Base-by-base conservation (phyloP, 31 red algal genomes). In the Endocladia muricata region DNA sequence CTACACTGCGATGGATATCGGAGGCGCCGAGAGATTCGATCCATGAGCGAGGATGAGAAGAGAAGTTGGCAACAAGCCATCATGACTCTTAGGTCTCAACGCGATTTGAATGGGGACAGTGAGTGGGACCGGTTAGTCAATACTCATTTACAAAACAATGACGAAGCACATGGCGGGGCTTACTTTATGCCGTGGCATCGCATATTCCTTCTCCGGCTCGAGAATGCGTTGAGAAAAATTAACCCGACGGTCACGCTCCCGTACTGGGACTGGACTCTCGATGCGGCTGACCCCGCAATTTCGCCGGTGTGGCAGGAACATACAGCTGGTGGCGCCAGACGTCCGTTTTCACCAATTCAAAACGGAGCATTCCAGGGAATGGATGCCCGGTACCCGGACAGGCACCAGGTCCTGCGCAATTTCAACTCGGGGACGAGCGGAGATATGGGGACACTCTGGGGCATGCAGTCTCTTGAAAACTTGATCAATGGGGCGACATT, bases 121-220 rank as follows among this genome's bases (percentile, higher is more conserved):
- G 54, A 70, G 43, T 88, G 83, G 83, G 74, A 77, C 54, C 61
- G 63, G 1, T 51, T 91, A 32, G 79, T 78, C 5, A 58, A 64
- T 31, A 35, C 72, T 32, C 88, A 91, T 49, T 63, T 73, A 8
- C 52, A 57, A 34, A 70, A 56, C 49, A 54, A 31, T 4, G 79
- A 66, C 57, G 68, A 76, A 31, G 88, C 78, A 31, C 88, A 91
- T 39, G 78, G 78, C 26, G 79, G 88, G 3, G 15, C 78, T 8
- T 78, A 84, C 54, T 91, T 91, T 36, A 47, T 91, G 8, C 71
- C 88, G 32, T 91, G 88, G 88, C 88, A 91, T 55, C 61, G 88
- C 2, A 43, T 91, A 37, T 77, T 83, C 56, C 39, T 91, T 17
- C 73, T 83, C 11, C 71, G 72, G 0, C 19, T 91, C 5, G 88